These are phyloP conservation scores for Neofusicoccum sp. DNA, from an alignment of 2,329 filamentous ascomycete species.

Conservation along the genomic window DNA sequence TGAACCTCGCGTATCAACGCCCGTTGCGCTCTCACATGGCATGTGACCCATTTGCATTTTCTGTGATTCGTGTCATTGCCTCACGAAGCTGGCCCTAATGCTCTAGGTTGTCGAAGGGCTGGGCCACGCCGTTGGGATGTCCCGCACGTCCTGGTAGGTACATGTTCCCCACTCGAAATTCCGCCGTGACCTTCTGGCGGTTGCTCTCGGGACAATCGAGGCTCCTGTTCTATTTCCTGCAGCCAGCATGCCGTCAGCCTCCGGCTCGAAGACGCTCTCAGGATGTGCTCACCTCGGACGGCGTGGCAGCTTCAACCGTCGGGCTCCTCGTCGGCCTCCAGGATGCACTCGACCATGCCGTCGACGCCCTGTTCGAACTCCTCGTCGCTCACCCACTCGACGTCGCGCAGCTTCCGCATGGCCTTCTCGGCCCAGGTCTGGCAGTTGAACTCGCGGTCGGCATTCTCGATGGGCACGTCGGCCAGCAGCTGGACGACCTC, in stretches of 20 bases:
- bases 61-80: no score
- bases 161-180: no score
- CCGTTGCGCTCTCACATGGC: no score
- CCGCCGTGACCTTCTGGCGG: no score
- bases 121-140: no score
- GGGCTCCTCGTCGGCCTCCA: constrained; percentile 17
- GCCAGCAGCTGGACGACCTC: constrained; percentile 8
- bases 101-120: no score
- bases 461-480: constrained; percentile 4
- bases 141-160: no score
- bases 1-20: not conserved
- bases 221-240: no score
- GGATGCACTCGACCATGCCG: constrained; percentile 10
- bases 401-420: not conserved
- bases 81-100: no score
- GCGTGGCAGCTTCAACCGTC: not conserved
- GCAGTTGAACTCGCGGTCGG: constrained; percentile 18
- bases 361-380: constrained; percentile 17
- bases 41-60: no score
- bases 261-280: not conserved
- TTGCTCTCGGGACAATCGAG: no score
- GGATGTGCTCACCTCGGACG: not conserved
- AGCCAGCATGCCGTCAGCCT: no score
- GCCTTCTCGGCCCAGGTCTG: constrained; percentile 17
- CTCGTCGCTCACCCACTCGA: constrained; percentile 10